Evolutionary conservation across 148 eudicot genomes (phyloP), one percentile per base, ranked within the genome.

Genomic region (Spergularia marina): DNA sequence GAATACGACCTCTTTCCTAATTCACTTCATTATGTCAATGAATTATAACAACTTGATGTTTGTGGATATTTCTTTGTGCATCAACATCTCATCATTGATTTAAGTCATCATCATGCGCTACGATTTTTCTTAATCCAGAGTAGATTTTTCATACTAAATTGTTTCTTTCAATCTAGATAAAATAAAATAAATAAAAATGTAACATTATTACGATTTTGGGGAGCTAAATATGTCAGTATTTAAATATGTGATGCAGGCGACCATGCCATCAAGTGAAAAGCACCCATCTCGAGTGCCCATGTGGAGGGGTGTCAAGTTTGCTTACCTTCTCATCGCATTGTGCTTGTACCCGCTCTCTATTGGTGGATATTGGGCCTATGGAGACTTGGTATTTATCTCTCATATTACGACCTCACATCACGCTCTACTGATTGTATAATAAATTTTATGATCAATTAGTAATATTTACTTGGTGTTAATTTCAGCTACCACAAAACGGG

Each of bases 341-440:
- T 94, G 97, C 76, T 77, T 94, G 54, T 94, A 87, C 78, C 92
- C 94, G 71, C 89, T 91, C 49, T 92, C 98, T 10, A 86, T 94
- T 51, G 91, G 88, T 34, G 98, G 98, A 52, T 94, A 88, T 55
- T 94, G 97, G 97, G 92, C 94, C 8, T 94, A 94, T 51, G 98
- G 98, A 63, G 72, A 78, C 25, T 0, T 71, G 97, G 94, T 94
- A 87, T 51, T 41, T 23, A 2, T 30, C 36, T 53, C 54, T 12
- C 21, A 1, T 13, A 7, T 6, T 21, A 30, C 8, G 15, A 40
- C 3, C 8, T 8, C n/a, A 4, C 13, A 8, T 52, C 12, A 69
- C 18, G 20, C 10, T 7, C 14, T 8, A 57, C 59, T 16, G 0
- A 30, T 2, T 30, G 36, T 30, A 30, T 5, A 6, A 20, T 41